phyloP scores from a whole-genome alignment of 257 asterid genomes.

The Verbena officinalis region DNA sequence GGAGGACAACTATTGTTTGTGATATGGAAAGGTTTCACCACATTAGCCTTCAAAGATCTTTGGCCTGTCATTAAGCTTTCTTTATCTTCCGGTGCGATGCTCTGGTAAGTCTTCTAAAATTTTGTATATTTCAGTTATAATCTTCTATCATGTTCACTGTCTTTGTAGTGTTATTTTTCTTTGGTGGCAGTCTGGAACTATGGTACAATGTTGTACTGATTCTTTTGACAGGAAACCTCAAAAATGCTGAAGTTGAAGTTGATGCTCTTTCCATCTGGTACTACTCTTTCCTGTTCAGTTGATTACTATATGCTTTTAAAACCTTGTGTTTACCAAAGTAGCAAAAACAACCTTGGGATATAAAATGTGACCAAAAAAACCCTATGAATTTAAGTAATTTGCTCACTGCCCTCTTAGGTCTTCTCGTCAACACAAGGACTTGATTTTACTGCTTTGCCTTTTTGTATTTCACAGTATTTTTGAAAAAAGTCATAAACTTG shows the following conservation, averaged over 20 bases:
- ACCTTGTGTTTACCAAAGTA: too few species aligned
- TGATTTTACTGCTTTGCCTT: too few species aligned
- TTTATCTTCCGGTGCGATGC: constrained; percentile 75
- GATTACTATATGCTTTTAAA: too few species aligned
- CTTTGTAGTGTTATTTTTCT: not conserved
- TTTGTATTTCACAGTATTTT: too few species aligned
- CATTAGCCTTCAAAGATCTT: constrained; percentile 65
- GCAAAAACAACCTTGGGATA: too few species aligned
- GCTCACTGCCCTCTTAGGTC: too few species aligned
- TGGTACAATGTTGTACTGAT: constrained; percentile 74
- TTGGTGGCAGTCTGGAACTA: constrained; percentile 58
- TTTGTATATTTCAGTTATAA: too few species aligned
- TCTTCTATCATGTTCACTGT: too few species aligned
- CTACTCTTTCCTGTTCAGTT: not conserved
- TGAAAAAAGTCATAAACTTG: too few species aligned
- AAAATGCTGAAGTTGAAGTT: constrained; percentile 65
- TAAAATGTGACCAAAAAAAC: too few species aligned
- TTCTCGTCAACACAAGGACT: too few species aligned
- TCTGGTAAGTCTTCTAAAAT: constrained; percentile 64
- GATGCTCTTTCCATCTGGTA: constrained; percentile 84
- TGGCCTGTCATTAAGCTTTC: constrained; percentile 75
- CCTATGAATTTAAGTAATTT: too few species aligned
- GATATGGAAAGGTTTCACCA: constrained; percentile 66
- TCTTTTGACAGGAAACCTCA: constrained; percentile 68
- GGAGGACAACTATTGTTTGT: constrained; percentile 57